Evolutionary conservation across 345 rosid genomes (phyloP), one percentile per base, ranked within the genome.

Genomic region (Turritis glabra): DNA sequence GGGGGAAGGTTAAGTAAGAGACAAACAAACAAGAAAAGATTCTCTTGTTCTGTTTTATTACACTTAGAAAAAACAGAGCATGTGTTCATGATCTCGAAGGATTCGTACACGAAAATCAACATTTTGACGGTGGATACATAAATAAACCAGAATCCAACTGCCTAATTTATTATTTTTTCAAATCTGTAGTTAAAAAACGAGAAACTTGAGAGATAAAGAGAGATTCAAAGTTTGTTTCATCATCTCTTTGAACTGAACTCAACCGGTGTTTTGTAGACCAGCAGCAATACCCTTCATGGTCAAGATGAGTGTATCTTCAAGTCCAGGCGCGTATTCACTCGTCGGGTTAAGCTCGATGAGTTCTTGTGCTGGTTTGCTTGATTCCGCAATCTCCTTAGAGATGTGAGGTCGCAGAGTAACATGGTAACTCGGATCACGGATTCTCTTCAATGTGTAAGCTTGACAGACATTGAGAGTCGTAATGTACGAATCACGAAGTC

Each of bases 281-380:
- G 99, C 98, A 29, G 99, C 99, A 52, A 92, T 85, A 64, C 99
- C 99, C 84, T 96, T 96, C 97, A 90, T 92, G 22, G 98, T 96
- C 83, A 96, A 79, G 78, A 96, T 92, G 17, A 96, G 84, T 69
- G 98, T 92, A 78, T 92, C 99, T 71, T 92, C 98, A 19, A 92
- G 84, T 15, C 98, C 98, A 17, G 98, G 97, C 0, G 96, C 95
- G 52, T 92, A 92, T 40, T 95, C 99, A 7, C 97, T 92, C 1
- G 84, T 90, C 0, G 96, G 97, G 80, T 92, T 95, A 50, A 95
- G 92, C 76, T 80, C 86, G 71, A 90, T 81, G 52, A 92, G 97
- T 80, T 80, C 80, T 56, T 73, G 77, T 0, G 85, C 89, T 0
- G 92, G 83, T 27, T 88, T 96, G 89, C 84, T 82, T 0, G 95